Percentiles rank a stretch among this genome's conserved stretches.
These are phyloP conservation scores for Roridomyces roridus DNA, from an alignment of 768 basidiomycete genomes.

Conservation along the genomic window DNA sequence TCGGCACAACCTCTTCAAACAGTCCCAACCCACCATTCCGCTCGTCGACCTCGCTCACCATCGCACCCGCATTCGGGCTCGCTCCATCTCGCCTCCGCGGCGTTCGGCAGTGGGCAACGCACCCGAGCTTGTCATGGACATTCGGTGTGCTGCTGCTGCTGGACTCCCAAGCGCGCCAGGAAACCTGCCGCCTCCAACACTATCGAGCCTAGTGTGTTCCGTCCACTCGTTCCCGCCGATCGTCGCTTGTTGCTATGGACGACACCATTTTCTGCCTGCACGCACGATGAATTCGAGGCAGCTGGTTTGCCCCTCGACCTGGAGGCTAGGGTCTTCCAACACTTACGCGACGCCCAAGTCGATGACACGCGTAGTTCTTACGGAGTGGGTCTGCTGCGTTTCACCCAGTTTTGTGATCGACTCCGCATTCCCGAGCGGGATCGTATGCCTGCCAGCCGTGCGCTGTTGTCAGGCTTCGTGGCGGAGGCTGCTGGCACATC, in stretches of 20 bases:
- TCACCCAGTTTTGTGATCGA: slow-evolving; percentile 37
- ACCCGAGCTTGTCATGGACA: neutral
- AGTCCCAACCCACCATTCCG: too few species aligned
- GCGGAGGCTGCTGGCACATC: slow-evolving; percentile 12
- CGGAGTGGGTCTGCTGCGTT: slow-evolving; percentile 33
- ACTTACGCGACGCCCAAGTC: neutral
- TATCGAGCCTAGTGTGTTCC: neutral
- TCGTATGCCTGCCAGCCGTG: slow-evolving; percentile 29
- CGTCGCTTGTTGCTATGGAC: slow-evolving; percentile 12
- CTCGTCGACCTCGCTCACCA: too few species aligned
- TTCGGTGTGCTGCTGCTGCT: neutral
- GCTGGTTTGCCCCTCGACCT: neutral
- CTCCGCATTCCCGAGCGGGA: slow-evolving; percentile 21
- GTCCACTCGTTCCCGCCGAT: slow-evolving; percentile 15
- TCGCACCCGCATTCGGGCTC: too few species aligned
- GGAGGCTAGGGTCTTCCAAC: neutral
- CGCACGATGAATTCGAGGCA: neutral
- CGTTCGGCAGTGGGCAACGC: too few species aligned
- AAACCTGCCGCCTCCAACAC: neutral
- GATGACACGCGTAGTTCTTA: slow-evolving; percentile 25
- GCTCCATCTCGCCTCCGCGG: too few species aligned
- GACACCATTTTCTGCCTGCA: slow-evolving; percentile 7
- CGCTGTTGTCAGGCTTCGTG: slow-evolving; percentile 31
- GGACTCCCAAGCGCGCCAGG: neutral
- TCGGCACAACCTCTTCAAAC: too few species aligned